Evolutionary conservation across 192 early-diverging fungal species (phyloP), one percentile per base, ranked within the genome.

Genomic region (Rhizophagus prolifer): DNA sequence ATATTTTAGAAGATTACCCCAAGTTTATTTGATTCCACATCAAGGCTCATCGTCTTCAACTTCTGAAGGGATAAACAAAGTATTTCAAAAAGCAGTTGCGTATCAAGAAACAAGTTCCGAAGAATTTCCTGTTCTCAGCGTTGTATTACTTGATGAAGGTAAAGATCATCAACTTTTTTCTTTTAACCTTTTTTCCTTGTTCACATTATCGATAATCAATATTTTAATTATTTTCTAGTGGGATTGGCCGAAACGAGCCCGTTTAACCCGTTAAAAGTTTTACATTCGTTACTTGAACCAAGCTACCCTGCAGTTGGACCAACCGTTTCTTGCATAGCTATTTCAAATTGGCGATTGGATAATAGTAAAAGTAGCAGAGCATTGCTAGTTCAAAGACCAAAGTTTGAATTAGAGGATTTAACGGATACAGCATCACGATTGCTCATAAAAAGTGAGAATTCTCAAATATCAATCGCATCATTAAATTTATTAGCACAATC

Each of bases 281-380:
- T 77, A 12, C 75, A 77, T 31, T 47, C 64, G 16, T 64, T 77
- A 25, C 67, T 77, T 6, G 75, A 77, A 69, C 75, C 75, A 26
- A 69, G 67, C 30, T 65, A 68, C 68, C 62, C 75, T 16, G 59
- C 70, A 23, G 44, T 28, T n/a, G 67, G 44, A 26, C 75, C 75
- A 23, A 47, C 19, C 1, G 65, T 77, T n/a, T 47, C 75, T 26
- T 69, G 73, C 0, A 69, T 77, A 16, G 75, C 68, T 31, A 77
- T 77, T 34, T 72, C 68, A 28, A 77, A 77, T 77, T 77, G 75
- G 75, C 62, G 75, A 25, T 46, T 77, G n/a, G 75, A 77, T 28
- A 69, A 69, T 69, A 77, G 75, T 69, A 77, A 77, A 65, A 72
- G 44, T 23, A 68, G 64, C 21, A 38, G 75, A 41, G 75, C 75